Evolutionary conservation across 2,329 filamentous ascomycete genomes (phyloP).

Genomic region (Emericellopsis atlantica): DNA sequence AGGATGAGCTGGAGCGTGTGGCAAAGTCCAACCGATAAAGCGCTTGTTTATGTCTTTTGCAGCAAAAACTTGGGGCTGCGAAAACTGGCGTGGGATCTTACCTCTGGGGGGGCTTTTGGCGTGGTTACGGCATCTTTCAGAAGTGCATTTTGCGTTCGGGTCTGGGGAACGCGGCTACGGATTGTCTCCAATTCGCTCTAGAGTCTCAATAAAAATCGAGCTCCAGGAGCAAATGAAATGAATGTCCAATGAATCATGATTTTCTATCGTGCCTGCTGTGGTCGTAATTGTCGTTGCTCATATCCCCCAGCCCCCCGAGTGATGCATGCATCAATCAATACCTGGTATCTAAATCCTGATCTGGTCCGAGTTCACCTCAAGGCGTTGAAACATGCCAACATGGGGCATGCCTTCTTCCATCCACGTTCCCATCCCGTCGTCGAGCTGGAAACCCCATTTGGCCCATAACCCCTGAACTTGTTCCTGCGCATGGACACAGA

Average conservation of each 20-base stretch:
- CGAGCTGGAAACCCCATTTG: constrained; percentile 59
- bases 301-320: background rate
- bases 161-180: constrained; percentile 30
- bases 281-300: too few relatives aligned
- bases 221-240: constrained; percentile 22
- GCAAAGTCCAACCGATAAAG: constrained; percentile 99
- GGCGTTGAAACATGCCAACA: constrained; percentile 63
- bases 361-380: constrained; percentile 20
- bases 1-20: constrained; percentile 99
- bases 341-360: constrained; percentile 9
- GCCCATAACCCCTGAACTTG: constrained; percentile 52
- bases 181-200: constrained; percentile 27
- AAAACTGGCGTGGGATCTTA: constrained; percentile 1
- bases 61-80: background rate
- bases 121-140: constrained; percentile 32
- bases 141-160: constrained; percentile 35
- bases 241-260: constrained; percentile 6
- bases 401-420: constrained; percentile 75
- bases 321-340: background rate
- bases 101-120: constrained; percentile 21
- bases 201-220: constrained; percentile 29
- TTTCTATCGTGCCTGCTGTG: background rate
- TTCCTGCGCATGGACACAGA: constrained; percentile 70
- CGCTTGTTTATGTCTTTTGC: constrained; percentile 9
- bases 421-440: constrained; percentile 66